A percentile compares a stretch with the other conserved stretches of the same genome.
Evolutionary conservation across 1,139 yeast species (phyloP).

Genomic region (Candida pseudoviswanathii): DNA sequence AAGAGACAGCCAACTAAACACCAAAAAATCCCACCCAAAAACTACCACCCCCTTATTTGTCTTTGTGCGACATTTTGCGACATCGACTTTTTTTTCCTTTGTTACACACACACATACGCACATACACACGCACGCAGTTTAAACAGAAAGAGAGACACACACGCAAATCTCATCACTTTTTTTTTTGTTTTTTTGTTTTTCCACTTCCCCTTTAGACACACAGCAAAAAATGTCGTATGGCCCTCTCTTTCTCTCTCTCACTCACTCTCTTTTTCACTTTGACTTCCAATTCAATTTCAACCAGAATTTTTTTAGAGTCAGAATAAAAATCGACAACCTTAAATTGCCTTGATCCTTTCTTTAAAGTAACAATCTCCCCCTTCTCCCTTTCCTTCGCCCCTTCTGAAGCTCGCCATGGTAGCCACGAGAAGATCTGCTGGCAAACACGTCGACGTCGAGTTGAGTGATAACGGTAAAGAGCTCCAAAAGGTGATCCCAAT

Average conservation of each 20-base stretch:
- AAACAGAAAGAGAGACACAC: neutral
- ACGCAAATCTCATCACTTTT: slow-evolving; percentile 2
- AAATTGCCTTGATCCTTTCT: neutral
- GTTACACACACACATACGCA: neutral
- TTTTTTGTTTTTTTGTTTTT: neutral
- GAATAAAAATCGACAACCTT: too few species aligned
- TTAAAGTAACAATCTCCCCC: neutral
- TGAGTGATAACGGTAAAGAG: slow-evolving; percentile 16
- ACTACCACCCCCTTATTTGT: slow-evolving; percentile 3
- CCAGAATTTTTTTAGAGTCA: neutral
- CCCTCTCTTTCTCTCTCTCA: neutral
- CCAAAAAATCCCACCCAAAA: neutral
- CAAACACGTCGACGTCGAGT: slow-evolving; percentile 12
- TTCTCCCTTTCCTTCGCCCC: neutral
- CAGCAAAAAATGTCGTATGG: neutral
- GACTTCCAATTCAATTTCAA: neutral
- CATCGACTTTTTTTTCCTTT: neutral
- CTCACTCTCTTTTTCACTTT: slow-evolving; percentile 1
- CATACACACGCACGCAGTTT: neutral
- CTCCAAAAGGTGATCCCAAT: slow-evolving; percentile 14
- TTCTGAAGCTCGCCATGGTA: slow-evolving; percentile 11
- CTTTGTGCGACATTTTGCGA: slow-evolving; percentile 3
- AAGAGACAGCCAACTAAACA: too few species aligned
- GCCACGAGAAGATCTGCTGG: slow-evolving; percentile 16
- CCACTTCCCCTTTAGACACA: neutral